Evolutionary conservation across 1,284 basidiomycete genomes (phyloP).

Genomic region (Apiotrichum porosum): DNA sequence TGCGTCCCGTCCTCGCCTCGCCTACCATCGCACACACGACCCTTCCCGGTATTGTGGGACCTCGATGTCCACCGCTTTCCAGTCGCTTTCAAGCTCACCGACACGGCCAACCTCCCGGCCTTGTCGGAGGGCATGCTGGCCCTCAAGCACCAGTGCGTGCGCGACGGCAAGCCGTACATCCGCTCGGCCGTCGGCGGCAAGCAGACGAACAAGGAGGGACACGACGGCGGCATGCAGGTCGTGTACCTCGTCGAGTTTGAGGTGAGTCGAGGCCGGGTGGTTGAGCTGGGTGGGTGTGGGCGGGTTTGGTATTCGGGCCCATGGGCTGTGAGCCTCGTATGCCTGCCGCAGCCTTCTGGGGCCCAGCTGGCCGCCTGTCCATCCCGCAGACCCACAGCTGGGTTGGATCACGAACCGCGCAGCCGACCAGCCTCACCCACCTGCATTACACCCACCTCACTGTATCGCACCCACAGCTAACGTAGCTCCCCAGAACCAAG

Average conservation of each 20-base stretch:
- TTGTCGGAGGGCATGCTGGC: conserved; percentile 26
- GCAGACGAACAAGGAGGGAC: conserved; percentile 34
- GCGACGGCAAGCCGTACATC: conserved; percentile 30
- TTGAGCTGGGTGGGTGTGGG: not conserved
- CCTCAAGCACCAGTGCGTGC: conserved; percentile 26
- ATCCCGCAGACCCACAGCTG: no score
- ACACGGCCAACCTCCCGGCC: conserved; percentile 8
- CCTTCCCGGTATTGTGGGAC: no score
- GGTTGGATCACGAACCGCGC: no score
- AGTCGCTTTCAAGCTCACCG: conserved; percentile 40
- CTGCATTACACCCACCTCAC: not conserved
- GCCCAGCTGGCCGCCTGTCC: no score
- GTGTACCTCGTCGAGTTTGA: conserved; percentile 41
- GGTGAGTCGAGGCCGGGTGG: conserved; percentile 19
- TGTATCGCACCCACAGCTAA: not conserved
- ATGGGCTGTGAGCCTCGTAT: no score
- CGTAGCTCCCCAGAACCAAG: conserved; percentile 25
- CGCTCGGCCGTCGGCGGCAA: conserved; percentile 30
- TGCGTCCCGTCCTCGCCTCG: no score
- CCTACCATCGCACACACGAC: no score
- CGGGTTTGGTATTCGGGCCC: not conserved
- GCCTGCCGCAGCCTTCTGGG: no score
- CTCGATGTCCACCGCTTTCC: no score
- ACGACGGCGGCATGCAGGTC: conserved; percentile 34
- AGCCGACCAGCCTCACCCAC: no score